Evolutionary conservation across 495 filamentous ascomycete species (phyloP), one percentile per base, ranked within the genome.

Genomic region (Hapsidospora chrysogenum): DNA sequence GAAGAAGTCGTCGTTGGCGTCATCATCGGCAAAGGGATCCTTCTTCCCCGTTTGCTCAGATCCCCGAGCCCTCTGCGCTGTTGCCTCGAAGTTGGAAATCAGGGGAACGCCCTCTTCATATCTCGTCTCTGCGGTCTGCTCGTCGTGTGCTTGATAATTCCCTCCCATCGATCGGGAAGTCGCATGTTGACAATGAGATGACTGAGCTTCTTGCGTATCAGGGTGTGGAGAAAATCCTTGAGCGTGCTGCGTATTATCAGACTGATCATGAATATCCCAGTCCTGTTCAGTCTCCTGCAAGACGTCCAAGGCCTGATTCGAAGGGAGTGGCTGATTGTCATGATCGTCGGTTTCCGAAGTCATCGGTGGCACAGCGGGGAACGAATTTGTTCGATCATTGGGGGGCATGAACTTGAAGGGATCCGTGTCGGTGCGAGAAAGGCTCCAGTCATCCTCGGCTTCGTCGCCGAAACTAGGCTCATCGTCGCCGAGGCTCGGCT

Each of bases 101-200:
- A 77, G 50, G 2, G 72, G 72, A 14, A 76, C 16, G 1, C 72
- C 74, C 44, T 77, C 73, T 31, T 73, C 70, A 38, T 60, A 77
- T 8, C 70, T 60, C 31, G 66, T 60, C 16, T 72, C 60, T 14
- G 39, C 38, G 7, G 49, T 50, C 17, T 56, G 54, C 21, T 54
- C 52, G 9, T 40, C 45, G 9, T 49, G 42, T 17, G 51, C 61
- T 22, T 51, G 46, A 2, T 62, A 32, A 29, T 61, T 52, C 6
- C 56, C 58, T 13, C 53, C 53, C 14, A 36, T 36, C 3, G 33
- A 36, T 17, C 21, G 14, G 13, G 33, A 26, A 8, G 20, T 19
- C 4, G 21, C 33, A 27, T 36, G 33, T 11, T 22, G 9, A 11
- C 23, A 10, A 2, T 27, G 11, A 4, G 33, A 36, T 16, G 22